These are phyloP conservation scores for Phytopythium sindhum DNA, from an alignment of 352 stramenopile genomes.

Conservation along the genomic window DNA sequence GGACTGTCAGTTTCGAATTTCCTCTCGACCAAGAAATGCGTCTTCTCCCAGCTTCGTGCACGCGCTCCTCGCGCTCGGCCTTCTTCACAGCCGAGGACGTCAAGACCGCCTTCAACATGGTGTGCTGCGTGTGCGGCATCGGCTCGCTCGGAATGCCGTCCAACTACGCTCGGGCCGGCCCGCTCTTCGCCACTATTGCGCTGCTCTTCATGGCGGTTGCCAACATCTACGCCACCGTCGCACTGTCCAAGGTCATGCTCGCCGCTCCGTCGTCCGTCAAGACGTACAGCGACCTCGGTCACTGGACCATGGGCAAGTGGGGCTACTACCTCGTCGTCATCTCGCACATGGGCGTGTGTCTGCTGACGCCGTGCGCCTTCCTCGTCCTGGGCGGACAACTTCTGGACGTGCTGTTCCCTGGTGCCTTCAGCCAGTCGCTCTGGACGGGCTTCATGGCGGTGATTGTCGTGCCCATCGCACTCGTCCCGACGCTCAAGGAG, in stretches of 20 bases:
- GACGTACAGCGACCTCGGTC: conserved; percentile 46
- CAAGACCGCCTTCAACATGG: conserved; percentile 41
- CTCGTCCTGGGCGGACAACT: conserved; percentile 41
- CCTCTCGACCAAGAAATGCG: neutral
- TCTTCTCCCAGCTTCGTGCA: neutral
- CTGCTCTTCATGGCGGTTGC: conserved; percentile 48
- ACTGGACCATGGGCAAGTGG: conserved; percentile 34
- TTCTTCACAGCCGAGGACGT: conserved; percentile 42
- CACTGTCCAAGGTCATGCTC: conserved; percentile 48
- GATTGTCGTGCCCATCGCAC: conserved; percentile 26
- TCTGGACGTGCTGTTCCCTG: conserved; percentile 39
- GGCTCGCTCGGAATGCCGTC: conserved; percentile 53
- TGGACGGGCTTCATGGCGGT: conserved; percentile 49
- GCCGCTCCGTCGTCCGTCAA: conserved; percentile 36
- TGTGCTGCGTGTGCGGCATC: conserved; percentile 58
- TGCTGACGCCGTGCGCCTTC: conserved; percentile 38
- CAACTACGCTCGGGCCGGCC: conserved; percentile 49
- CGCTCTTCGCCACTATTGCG: conserved; percentile 33
- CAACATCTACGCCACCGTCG: conserved; percentile 46
- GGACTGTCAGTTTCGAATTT: neutral
- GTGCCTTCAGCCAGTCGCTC: conserved; percentile 28
- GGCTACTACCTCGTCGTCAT: conserved; percentile 33
- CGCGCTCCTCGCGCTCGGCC: conserved; percentile 7
- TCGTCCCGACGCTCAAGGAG: conserved; percentile 50
- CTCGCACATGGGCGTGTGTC: conserved; percentile 37